Percentiles rank a stretch among this genome's conserved stretches.
Evolutionary conservation across 352 stramenopile species (phyloP).

Genomic region (Pythium dissotocum): DNA sequence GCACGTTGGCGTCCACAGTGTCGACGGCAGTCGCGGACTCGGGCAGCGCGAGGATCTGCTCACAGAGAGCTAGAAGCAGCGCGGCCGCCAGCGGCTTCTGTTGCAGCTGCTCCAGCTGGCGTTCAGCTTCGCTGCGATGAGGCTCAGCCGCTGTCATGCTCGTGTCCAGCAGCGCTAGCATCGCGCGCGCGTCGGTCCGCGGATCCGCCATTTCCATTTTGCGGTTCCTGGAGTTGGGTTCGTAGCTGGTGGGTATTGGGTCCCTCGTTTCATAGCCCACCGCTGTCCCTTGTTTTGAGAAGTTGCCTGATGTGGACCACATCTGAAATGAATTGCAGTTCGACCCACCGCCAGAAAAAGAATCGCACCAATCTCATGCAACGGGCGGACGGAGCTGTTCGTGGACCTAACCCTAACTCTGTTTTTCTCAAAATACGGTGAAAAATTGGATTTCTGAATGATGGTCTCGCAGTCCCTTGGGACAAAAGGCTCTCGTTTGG

Average conservation of each 20-base stretch:
- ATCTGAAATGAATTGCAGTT: slow-evolving; percentile 17
- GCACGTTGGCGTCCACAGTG: slow-evolving; percentile 45
- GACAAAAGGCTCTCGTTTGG: not conserved
- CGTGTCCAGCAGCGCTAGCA: slow-evolving; percentile 55
- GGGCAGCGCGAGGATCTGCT: slow-evolving; percentile 44
- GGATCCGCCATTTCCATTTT: slow-evolving; percentile 22
- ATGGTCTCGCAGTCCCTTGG: slow-evolving; percentile 16
- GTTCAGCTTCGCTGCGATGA: slow-evolving; percentile 48
- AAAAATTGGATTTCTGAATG: slow-evolving; percentile 9
- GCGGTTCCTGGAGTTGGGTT: not conserved
- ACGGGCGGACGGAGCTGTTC: slow-evolving; percentile 6
- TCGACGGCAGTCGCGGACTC: slow-evolving; percentile 31
- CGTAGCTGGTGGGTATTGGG: slow-evolving; percentile 23
- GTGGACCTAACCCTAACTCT: not conserved
- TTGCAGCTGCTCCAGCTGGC: slow-evolving; percentile 59
- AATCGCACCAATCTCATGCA: slow-evolving; percentile 4
- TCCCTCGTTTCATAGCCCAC: slow-evolving; percentile 19
- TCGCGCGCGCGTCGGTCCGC: slow-evolving; percentile 7
- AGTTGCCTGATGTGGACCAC: slow-evolving; percentile 18
- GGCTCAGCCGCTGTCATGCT: slow-evolving; percentile 45
- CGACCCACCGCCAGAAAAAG: not conserved
- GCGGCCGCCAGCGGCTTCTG: slow-evolving; percentile 28
- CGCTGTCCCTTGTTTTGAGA: slow-evolving; percentile 6
- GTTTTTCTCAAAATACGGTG: not conserved
- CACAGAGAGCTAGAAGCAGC: slow-evolving; percentile 49